A percentile compares a stretch with the other conserved stretches of the same genome.
These are phyloP conservation scores for Fusarium sarcochroum DNA, from an alignment of 2,329 filamentous ascomycete genomes.

Conservation along the genomic window DNA sequence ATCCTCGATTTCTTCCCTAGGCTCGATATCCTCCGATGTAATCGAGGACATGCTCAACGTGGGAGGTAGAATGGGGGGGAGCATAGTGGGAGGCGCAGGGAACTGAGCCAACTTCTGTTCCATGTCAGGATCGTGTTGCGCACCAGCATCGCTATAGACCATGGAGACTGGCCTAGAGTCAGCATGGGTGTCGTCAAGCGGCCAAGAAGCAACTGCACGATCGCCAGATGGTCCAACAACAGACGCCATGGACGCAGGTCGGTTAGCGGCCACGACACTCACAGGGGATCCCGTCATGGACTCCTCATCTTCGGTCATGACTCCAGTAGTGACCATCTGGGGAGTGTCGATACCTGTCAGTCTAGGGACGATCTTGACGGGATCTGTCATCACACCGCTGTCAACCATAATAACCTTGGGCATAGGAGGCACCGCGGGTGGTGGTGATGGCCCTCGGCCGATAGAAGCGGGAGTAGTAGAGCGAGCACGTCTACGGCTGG, in stretches of 20 bases:
- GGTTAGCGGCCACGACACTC: conserved; percentile 49
- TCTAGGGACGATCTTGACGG: conserved; percentile 58
- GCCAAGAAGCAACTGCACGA: conserved; percentile 47
- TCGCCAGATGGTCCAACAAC: conserved; percentile 52
- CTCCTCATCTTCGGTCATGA: conserved; percentile 33
- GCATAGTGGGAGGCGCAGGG: conserved; percentile 66
- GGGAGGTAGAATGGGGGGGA: conserved; percentile 52
- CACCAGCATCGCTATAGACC: conserved; percentile 67
- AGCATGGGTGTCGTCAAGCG: conserved; percentile 45
- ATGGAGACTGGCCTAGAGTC: conserved; percentile 62
- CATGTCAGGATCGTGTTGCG: conserved; percentile 65
- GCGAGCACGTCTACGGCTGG: conserved; percentile 64
- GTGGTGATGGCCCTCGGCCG: conserved; percentile 60
- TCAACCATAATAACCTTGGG: conserved; percentile 71
- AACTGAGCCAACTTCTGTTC: conserved; percentile 68
- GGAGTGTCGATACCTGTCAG: conserved; percentile 23
- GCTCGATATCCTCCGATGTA: conserved; percentile 61
- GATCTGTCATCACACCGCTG: conserved; percentile 72
- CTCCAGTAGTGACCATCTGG: conserved; percentile 17
- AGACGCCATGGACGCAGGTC: conserved; percentile 61
- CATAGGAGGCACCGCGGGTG: conserved; percentile 64
- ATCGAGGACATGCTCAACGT: conserved; percentile 62
- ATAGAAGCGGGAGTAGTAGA: conserved; percentile 65
- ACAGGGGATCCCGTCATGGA: conserved; percentile 43
- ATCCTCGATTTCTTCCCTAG: conserved; percentile 55